Evolutionary conservation across 768 basidiomycete species (phyloP), one percentile per base, ranked within the genome.

Genomic region (Mycena filopes): DNA sequence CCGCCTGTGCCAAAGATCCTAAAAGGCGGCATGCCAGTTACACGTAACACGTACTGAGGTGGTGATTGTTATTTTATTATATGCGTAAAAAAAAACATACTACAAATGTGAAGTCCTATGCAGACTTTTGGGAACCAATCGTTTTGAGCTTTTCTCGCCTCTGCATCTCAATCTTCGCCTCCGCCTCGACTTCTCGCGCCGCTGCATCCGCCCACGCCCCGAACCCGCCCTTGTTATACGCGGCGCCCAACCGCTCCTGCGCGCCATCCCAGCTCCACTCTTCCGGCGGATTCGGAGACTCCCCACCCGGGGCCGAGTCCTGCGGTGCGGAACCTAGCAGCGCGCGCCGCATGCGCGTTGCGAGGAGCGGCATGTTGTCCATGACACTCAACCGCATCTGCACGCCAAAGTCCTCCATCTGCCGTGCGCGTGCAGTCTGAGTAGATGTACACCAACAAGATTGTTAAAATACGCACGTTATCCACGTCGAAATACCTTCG

Each of bases 171-270:
- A 82, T 63, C 43, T 82, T 76, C 0, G 77, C 80, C 70, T 92
- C 91, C 0, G 80, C 81, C 70, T 91, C 89, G 50, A 88, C 63
- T 72, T 91, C 91, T 28, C 77, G 77, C 56, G 80, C 67, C 1
- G 81, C 87, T n/a, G 78, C 80, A 57, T 86, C 79, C 12, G 81
- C 78, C 88, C 89, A 91, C 2, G 81, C 77, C 0, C 79, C 69
- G 31, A 91, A 76, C 0, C 91, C 90, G 7, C 85, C 89, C 23
- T 82, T 75, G 12, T 89, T 85, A 65, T 85, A 93, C 0, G 89
- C 89, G 8, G 73, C 80, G 46, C 78, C 71, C 13, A 93, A 74
- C 12, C 89, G 81, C 50, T 81, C 75, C 65, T 90, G 81, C 0
- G 88, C 84, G 0, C 82, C 86, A 4, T 80, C 77, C 84, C 82